phyloP scores from a whole-genome alignment of 2,329 filamentous ascomycete species.

The Clarireedia sp. region DNA sequence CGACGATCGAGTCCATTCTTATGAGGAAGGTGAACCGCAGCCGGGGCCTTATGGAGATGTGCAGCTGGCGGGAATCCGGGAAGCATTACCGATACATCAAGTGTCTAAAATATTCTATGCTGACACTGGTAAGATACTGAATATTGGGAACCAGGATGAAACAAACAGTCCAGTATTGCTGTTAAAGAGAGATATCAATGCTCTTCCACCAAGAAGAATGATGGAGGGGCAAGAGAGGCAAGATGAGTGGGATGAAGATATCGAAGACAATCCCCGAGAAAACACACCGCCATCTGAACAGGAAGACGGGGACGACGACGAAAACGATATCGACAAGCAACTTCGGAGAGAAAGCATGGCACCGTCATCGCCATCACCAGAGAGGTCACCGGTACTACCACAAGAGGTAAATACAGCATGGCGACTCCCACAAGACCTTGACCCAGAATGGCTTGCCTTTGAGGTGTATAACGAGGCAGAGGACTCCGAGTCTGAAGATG shows the following conservation, averaged over 20 bases:
- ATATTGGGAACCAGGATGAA: slow-evolving; percentile 59
- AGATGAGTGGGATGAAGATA: slow-evolving; percentile 16
- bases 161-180: slow-evolving; percentile 60
- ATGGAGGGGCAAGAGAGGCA: slow-evolving; percentile 36
- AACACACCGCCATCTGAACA: slow-evolving; percentile 16
- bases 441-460: slow-evolving; percentile 68
- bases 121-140: slow-evolving; percentile 66
- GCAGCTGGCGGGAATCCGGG: slow-evolving; percentile 53
- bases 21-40: slow-evolving; percentile 50
- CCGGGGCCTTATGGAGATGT: slow-evolving; percentile 52
- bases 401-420: slow-evolving; percentile 15
- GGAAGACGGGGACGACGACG: slow-evolving; percentile 29
- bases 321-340: slow-evolving; percentile 29
- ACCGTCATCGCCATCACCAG: slow-evolving; percentile 7
- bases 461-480: slow-evolving; percentile 60
- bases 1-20: slow-evolving; percentile 59
- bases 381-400: slow-evolving; percentile 2
- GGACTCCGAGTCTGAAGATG: slow-evolving; percentile 42
- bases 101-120: slow-evolving; percentile 73
- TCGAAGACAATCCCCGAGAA: slow-evolving; percentile 10
- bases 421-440: slow-evolving; percentile 57
- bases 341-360: slow-evolving; percentile 25
- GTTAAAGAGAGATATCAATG: slow-evolving; percentile 59
- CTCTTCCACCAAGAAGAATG: slow-evolving; percentile 58
- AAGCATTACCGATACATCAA: slow-evolving; percentile 61